A percentile compares a stretch with the other conserved stretches of the same genome.
These are phyloP conservation scores for Gracilaria caudata DNA, from an alignment of 23 red algal genomes.

Conservation along the genomic window DNA sequence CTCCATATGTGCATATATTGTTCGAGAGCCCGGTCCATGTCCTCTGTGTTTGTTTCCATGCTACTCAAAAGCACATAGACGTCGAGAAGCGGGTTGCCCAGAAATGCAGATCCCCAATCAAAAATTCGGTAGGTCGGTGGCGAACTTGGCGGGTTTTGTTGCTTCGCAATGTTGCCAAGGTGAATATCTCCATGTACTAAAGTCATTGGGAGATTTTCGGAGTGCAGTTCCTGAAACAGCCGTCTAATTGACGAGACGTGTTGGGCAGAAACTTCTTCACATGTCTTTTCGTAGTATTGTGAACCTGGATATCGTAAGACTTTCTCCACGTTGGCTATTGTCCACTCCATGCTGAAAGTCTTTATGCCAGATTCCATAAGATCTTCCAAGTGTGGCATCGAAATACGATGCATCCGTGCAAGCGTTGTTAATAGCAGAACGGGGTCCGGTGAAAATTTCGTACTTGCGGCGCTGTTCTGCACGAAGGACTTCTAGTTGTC, in stretches of 20 bases:
- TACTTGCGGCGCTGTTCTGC: neutral
- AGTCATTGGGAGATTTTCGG: neutral
- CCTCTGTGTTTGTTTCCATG: neutral
- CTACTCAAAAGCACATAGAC: neutral
- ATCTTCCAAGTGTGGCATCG: neutral
- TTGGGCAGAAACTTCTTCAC: too few relatives aligned
- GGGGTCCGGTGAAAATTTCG: neutral
- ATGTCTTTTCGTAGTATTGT: too few relatives aligned
- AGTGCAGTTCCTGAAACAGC: neutral
- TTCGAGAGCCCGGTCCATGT: neutral
- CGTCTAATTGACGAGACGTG: neutral
- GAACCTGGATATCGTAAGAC: neutral
- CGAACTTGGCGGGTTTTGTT: neutral
- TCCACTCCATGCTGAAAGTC: neutral
- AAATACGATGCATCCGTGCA: neutral
- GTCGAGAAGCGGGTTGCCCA: neutral
- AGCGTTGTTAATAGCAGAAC: neutral
- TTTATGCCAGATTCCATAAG: neutral
- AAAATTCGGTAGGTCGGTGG: neutral
- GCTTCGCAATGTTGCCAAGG: neutral
- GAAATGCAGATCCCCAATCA: slow-evolving; percentile 4
- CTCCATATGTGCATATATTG: neutral
- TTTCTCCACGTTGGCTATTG: neutral
- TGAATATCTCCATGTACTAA: neutral
- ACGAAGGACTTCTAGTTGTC: neutral